Base-by-base conservation (phyloP, 140 eudicot genomes). In the Senecio squalidus region DNA sequence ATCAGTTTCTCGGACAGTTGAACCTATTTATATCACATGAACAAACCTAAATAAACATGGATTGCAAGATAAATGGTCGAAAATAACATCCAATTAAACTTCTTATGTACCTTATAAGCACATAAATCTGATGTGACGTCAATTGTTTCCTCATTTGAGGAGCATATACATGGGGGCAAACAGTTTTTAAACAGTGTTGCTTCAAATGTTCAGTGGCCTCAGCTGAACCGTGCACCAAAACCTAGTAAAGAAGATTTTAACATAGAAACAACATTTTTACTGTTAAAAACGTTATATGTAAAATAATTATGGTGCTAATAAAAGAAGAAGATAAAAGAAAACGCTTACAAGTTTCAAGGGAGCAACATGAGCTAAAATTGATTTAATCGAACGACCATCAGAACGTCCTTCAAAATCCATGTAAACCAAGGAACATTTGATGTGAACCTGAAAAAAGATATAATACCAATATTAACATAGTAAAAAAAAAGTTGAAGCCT, bases 371-470 rank as follows among this genome's bases (percentile, higher is more conserved):
- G 88, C 84, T 55, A 92, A 85, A 79, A 92, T 82, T 72, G 95
- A 87, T 73, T 92, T 92, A 30, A 92, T 73, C 36, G 98, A 92
- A 20, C 98, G 84, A 58, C 96, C 96, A 79, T 91, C 98, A 58
- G 98, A 86, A 57, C 98, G 96, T 41, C 98, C 98, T 70, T 92
- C 98, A 79, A 83, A 86, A 71, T 92, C 98, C 96, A 92, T 81
- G 82, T 84, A 87, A 52, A 73, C 59, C 82, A 87, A 67, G 0
- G 86, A 81, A 52, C 84, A 92, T 80, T 79, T 92, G 57, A 92
- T 92, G 84, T 81, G 84, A 46, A 92, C 96, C 98, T 91, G 77
- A 66, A 59, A 49, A n/a, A 47, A 60, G 25, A 43, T 34, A 70
- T n/a, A 26, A 48, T 9, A 15, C 38, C 43, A 25, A 46, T 54